phyloP scores from a whole-genome alignment of 768 basidiomycete genomes.

The Sarcodon sp. region DNA sequence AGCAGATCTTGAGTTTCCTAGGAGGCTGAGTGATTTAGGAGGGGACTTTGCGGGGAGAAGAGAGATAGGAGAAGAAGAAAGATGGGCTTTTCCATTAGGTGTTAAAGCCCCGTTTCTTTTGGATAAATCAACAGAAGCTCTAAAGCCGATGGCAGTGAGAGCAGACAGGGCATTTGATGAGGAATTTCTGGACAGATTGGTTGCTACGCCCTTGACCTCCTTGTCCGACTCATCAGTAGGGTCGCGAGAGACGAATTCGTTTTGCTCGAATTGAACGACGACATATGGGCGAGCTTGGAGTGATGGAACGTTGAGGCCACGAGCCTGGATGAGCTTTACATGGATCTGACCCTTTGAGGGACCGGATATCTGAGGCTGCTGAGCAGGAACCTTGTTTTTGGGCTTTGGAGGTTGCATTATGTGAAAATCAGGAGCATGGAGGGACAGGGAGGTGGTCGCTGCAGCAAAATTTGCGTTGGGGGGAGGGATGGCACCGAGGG shows the following conservation, averaged over 20 bases:
- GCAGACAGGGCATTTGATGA: constrained; percentile 56
- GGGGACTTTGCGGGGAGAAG: constrained; percentile 7
- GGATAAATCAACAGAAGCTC: constrained; percentile 20
- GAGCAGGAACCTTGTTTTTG: constrained; percentile 24
- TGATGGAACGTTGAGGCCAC: constrained; percentile 64
- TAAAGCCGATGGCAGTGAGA: constrained; percentile 47
- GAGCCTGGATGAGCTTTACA: constrained; percentile 90
- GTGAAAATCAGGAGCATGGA: constrained; percentile 79
- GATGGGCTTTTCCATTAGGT: constrained; percentile 2
- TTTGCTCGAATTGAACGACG: constrained; percentile 97
- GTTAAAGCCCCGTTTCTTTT: not conserved
- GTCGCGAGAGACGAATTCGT: constrained; percentile 92
- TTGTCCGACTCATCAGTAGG: constrained; percentile 78
- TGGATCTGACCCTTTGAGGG: constrained; percentile 69
- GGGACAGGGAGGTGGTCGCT: constrained; percentile 33
- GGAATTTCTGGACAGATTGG: constrained; percentile 37
- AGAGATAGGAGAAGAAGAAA: constrained; percentile 5
- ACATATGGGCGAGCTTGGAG: constrained; percentile 71
- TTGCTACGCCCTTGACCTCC: constrained; percentile 76
- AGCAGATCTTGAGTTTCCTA: constrained; percentile 28
- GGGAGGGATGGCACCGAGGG: constrained; percentile 10
- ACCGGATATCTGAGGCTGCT: constrained; percentile 19
- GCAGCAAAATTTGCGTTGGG: constrained; percentile 35
- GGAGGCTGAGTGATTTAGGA: constrained; percentile 8
- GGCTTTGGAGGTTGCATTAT: constrained; percentile 52